These are phyloP conservation scores for Theobroma grandiflorum DNA, from an alignment of 441 rosid species.

Conservation along the genomic window DNA sequence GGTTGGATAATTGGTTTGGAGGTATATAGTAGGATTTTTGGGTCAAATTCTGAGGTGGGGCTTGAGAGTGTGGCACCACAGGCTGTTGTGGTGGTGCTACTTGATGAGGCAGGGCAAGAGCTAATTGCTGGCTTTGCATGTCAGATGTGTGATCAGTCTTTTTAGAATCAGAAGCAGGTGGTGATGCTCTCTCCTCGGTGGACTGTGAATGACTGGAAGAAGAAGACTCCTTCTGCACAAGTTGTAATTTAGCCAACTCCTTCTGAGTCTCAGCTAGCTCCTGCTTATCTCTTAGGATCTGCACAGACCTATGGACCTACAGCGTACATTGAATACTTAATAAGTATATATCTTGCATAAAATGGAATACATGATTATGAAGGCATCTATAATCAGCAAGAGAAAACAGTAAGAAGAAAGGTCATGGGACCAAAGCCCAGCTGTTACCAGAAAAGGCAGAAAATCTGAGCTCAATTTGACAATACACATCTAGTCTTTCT, in stretches of 20 bases:
- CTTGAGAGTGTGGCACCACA: slow-evolving; percentile 52
- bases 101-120: slow-evolving; percentile 89
- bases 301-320: slow-evolving; percentile 97
- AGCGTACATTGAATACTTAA: slow-evolving; percentile 20
- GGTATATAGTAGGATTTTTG: slow-evolving; percentile 76
- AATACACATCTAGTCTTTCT: not conserved
- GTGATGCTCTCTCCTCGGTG: slow-evolving; percentile 65
- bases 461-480: not conserved
- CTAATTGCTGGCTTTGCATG: slow-evolving; percentile 80
- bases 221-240: slow-evolving; percentile 80
- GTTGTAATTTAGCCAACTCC: slow-evolving; percentile 88
- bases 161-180: slow-evolving; percentile 64
- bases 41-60: slow-evolving; percentile 54
- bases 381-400: not conserved
- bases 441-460: not conserved
- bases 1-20: slow-evolving; percentile 54
- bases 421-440: not conserved
- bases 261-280: slow-evolving; percentile 92
- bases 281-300: slow-evolving; percentile 95
- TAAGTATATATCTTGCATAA: slow-evolving; percentile 7
- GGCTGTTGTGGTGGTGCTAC: slow-evolving; percentile 66
- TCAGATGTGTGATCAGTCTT: slow-evolving; percentile 64
- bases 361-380: not conserved
- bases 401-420: not conserved
- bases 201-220: slow-evolving; percentile 72